Conservation (phyloP, 2,329 filamentous ascomycete species). For the Scedosporium apiospermum region DNA sequence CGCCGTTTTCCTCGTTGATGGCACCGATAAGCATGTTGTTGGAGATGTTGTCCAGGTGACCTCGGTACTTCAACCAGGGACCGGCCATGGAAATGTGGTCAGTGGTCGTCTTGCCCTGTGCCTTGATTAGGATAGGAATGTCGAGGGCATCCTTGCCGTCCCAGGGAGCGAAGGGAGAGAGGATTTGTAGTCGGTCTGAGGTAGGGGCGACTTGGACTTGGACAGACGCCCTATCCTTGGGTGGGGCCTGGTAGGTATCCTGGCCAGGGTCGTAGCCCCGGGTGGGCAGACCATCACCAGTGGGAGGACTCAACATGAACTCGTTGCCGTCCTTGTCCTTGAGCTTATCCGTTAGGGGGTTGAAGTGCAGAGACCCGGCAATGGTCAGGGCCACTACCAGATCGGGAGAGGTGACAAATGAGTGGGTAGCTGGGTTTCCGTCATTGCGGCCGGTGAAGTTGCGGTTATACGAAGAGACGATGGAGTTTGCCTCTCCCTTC, state of each 20-base stretch:
- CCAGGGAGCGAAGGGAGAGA: constrained; percentile 80
- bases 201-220: constrained; percentile 74
- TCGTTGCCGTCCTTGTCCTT: constrained; percentile 96
- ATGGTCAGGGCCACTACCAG: constrained; percentile 79
- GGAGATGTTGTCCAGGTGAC: constrained; percentile 97
- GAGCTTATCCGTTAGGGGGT: constrained; percentile 83
- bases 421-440: constrained; percentile 88
- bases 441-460: constrained; percentile 99
- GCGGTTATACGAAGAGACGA: constrained; percentile 98
- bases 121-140: constrained; percentile 92
- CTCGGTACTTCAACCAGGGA: constrained; percentile 97
- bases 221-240: constrained; percentile 63
- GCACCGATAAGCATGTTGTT: constrained; percentile 99
- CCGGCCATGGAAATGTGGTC: constrained; percentile 97
- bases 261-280: constrained; percentile 82
- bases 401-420: constrained; percentile 86
- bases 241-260: constrained; percentile 94
- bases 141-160: constrained; percentile 80
- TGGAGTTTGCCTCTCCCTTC: constrained; percentile 94
- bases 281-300: constrained; percentile 69
- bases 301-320: constrained; percentile 75
- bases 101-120: constrained; percentile 90
- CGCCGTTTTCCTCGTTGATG: constrained; percentile 88
- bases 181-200: constrained; percentile 89
- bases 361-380: constrained; percentile 82